phyloP scores from a whole-genome alignment of 257 asterid species.

The Leonotis leonurus region DNA sequence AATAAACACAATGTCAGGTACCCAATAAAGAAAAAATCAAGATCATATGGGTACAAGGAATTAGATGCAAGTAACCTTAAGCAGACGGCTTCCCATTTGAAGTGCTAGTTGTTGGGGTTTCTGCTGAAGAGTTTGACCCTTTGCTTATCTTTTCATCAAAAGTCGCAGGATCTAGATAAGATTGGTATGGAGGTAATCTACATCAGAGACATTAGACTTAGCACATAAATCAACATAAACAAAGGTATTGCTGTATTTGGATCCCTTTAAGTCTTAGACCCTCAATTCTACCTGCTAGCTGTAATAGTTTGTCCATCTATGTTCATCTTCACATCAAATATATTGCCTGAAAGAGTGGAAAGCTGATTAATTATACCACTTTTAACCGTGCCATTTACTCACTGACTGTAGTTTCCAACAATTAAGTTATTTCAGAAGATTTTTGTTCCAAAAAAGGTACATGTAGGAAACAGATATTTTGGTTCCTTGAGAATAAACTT shows the following conservation, averaged over 20 bases:
- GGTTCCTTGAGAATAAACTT: neutral
- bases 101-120: slow-evolving; percentile 29
- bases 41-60: neutral
- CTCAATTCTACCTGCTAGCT: slow-evolving; percentile 59
- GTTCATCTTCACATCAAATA: slow-evolving; percentile 73
- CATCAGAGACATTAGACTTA: neutral
- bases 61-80: neutral
- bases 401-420: neutral
- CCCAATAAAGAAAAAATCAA: neutral
- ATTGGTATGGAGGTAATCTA: slow-evolving; percentile 61
- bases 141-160: slow-evolving; percentile 41
- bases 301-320: slow-evolving; percentile 64
- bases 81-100: slow-evolving; percentile 41
- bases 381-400: neutral
- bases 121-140: slow-evolving; percentile 31
- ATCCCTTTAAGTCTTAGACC: neutral
- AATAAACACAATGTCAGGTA: neutral
- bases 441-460: neutral
- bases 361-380: neutral
- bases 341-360: slow-evolving; percentile 48
- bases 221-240: neutral
- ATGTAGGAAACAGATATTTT: neutral
- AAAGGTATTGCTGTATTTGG: neutral
- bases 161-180: slow-evolving; percentile 52
- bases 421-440: neutral